These are phyloP conservation scores for Cryphonectria japonica DNA, from an alignment of 2,329 filamentous ascomycete species.

Conservation along the genomic window DNA sequence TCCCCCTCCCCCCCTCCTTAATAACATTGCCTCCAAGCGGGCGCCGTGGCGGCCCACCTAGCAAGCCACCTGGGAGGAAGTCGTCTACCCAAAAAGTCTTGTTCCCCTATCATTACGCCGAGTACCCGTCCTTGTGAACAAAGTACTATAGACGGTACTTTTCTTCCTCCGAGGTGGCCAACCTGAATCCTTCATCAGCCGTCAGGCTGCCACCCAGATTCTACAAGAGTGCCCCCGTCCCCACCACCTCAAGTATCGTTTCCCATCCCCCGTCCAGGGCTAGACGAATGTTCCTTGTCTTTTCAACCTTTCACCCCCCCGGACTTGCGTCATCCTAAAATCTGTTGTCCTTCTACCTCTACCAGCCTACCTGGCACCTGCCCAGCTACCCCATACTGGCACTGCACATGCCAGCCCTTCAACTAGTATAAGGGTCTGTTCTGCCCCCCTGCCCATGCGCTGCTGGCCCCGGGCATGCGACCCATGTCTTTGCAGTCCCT, in stretches of 20 bases:
- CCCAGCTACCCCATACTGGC: conserved; percentile 10
- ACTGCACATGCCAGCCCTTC: conserved; percentile 6
- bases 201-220: neutral
- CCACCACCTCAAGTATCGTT: neutral
- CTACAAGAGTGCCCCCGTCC: conserved; percentile 22
- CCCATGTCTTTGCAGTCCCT: conserved; percentile 17
- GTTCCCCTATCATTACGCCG: conserved; percentile 3
- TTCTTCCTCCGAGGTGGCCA: neutral
- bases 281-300: neutral
- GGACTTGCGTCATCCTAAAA: conserved; percentile 7
- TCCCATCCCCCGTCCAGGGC: neutral
- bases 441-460: conserved; percentile 9
- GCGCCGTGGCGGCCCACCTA: conserved; percentile 27
- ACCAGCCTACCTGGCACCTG: neutral
- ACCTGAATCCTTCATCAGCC: neutral
- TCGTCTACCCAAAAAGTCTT: neutral
- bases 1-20: conserved; percentile 15
- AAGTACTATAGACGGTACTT: conserved; percentile 19
- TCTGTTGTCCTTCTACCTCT: neutral
- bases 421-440: conserved; percentile 15
- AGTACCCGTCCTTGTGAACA: conserved; percentile 8
- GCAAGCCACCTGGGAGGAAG: neutral
- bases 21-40: conserved; percentile 27
- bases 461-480: conserved; percentile 13
- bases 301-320: conserved; percentile 1